Evolutionary conservation across 768 basidiomycete genomes (phyloP).

Genomic region (Gloeophyllum trabeum): DNA sequence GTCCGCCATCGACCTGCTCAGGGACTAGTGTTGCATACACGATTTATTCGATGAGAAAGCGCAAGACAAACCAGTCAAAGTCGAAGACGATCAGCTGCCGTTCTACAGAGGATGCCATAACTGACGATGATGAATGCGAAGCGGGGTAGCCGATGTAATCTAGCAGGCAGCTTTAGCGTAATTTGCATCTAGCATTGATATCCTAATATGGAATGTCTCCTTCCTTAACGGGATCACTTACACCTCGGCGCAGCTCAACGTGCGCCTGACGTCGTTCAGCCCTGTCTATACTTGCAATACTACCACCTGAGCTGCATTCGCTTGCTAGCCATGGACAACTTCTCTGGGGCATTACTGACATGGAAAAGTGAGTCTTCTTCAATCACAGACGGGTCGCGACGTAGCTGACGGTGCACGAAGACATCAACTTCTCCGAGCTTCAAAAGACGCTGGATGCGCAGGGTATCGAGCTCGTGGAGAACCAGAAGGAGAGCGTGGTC

Average conservation of each 20-base stretch:
- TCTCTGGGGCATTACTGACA: conserved; percentile 83
- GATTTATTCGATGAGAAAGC: conserved; percentile 1
- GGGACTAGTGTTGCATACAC: background rate
- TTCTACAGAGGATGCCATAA: conserved; percentile 5
- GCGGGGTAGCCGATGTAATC: too few relatives aligned
- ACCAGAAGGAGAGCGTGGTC: conserved; percentile 94
- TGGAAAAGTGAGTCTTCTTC: conserved; percentile 70
- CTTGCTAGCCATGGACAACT: conserved; percentile 66
- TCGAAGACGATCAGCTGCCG: conserved; percentile 86
- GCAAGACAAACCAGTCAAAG: conserved; percentile 75
- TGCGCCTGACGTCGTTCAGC: too few relatives aligned
- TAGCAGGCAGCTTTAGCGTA: too few relatives aligned
- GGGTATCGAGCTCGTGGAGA: conserved; percentile 92
- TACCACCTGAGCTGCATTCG: too few relatives aligned
- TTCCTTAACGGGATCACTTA: too few relatives aligned
- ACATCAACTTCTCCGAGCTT: conserved; percentile 79
- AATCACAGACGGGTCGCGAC: background rate
- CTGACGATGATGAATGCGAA: too few relatives aligned
- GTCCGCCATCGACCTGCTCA: conserved; percentile 73
- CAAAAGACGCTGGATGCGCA: conserved; percentile 91
- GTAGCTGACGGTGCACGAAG: conserved; percentile 26
- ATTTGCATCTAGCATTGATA: too few relatives aligned
- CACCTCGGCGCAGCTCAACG: too few relatives aligned
- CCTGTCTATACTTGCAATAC: too few relatives aligned
- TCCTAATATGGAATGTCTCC: too few relatives aligned